Conservation (phyloP, 352 stramenopile species). For the Achlya hypogyna region DNA sequence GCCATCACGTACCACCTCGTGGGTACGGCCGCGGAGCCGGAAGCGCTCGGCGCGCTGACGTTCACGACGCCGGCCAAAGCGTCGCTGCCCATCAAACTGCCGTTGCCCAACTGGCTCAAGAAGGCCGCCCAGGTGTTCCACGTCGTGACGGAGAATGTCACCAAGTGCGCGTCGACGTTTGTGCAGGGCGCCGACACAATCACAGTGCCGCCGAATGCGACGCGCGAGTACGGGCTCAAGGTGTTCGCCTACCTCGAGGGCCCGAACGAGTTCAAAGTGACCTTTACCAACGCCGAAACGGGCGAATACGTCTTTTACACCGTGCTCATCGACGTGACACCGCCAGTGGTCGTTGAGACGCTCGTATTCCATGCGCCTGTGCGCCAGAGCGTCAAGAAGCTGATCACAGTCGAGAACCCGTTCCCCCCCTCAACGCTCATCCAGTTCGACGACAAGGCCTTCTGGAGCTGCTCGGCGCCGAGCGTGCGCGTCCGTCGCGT, state of each 20-base stretch:
- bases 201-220: slow-evolving; percentile 42
- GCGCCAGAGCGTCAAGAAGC: slow-evolving; percentile 65
- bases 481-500: slow-evolving; percentile 63
- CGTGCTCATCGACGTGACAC: slow-evolving; percentile 41
- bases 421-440: slow-evolving; percentile 39
- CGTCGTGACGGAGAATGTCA: slow-evolving; percentile 39
- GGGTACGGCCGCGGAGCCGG: slow-evolving; percentile 58
- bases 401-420: slow-evolving; percentile 87
- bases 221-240: slow-evolving; percentile 74
- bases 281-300: slow-evolving; percentile 70
- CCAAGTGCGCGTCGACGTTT: slow-evolving; percentile 39
- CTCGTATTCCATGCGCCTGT: slow-evolving; percentile 78
- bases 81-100: slow-evolving; percentile 49
- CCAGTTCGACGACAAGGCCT: slow-evolving; percentile 51
- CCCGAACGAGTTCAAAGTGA: slow-evolving; percentile 37
- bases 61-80: slow-evolving; percentile 75
- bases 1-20: slow-evolving; percentile 82
- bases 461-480: slow-evolving; percentile 77
- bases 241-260: slow-evolving; percentile 86
- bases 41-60: slow-evolving; percentile 28
- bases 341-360: slow-evolving; percentile 60
- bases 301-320: slow-evolving; percentile 82
- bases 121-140: slow-evolving; percentile 52
- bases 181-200: slow-evolving; percentile 61
- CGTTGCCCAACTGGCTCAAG: slow-evolving; percentile 86